Conservation (phyloP, 345 rosid species). For the Gynandropsis gynandra region DNA sequence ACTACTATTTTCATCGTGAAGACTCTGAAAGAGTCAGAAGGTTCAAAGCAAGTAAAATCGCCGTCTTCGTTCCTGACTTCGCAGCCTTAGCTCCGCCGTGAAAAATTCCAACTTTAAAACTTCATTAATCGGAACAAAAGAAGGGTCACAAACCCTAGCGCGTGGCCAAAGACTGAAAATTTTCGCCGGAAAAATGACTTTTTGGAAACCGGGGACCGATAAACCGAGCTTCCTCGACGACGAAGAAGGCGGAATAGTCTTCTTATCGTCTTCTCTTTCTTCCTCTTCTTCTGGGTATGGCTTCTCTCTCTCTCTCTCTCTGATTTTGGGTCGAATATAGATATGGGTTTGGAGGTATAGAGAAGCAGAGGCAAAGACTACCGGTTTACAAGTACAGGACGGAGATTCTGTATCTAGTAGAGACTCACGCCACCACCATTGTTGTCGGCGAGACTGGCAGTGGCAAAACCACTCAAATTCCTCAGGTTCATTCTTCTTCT, state of each 20-base stretch:
- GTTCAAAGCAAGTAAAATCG: constrained; percentile 2
- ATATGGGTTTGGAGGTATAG: constrained; percentile 62
- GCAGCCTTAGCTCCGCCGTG: constrained; percentile 9
- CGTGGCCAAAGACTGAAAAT: background rate
- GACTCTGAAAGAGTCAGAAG: background rate
- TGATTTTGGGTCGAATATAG: constrained; percentile 20
- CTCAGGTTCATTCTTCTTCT: constrained; percentile 52
- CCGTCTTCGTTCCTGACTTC: constrained; percentile 2
- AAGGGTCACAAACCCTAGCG: too few relatives aligned
- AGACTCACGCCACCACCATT: constrained; percentile 83
- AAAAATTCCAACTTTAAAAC: background rate
- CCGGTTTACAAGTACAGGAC: constrained; percentile 82
- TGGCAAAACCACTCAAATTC: constrained; percentile 95
- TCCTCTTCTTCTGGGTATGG: constrained; percentile 73
- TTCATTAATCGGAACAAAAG: background rate
- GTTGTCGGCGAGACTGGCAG: constrained; percentile 98
- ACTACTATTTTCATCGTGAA: too few relatives aligned
- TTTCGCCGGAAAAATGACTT: constrained; percentile 41
- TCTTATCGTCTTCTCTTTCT: constrained; percentile 41
- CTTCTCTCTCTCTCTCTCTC: background rate
- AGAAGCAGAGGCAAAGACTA: constrained; percentile 82
- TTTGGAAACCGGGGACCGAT: constrained; percentile 93
- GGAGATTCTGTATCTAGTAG: constrained; percentile 74
- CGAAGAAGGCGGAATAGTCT: constrained; percentile 87
- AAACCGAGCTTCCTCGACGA: constrained; percentile 81